Percentiles rank a stretch among this genome's conserved stretches.
These are phyloP conservation scores for Incumbomyces delicatus DNA, from an alignment of 2,329 filamentous ascomycete genomes.

Conservation along the genomic window DNA sequence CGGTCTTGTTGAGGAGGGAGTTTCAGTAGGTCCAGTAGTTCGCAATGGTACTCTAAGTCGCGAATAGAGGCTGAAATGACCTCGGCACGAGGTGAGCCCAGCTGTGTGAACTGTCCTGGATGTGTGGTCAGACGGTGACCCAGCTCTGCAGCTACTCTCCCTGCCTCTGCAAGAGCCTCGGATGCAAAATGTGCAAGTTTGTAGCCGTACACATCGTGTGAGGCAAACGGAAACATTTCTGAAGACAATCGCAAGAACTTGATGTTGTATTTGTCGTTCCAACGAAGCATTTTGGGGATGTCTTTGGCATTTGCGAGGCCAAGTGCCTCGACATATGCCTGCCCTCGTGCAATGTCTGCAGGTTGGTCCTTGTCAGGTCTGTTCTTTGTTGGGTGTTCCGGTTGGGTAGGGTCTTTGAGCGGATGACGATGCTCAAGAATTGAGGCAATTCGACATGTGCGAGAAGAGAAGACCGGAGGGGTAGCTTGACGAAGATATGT, in stretches of 20 bases:
- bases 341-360: slow-evolving; percentile 56
- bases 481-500: slow-evolving; percentile 77
- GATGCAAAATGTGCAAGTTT: slow-evolving; percentile 73
- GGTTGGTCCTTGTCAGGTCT: slow-evolving; percentile 65
- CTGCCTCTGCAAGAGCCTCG: slow-evolving; percentile 64
- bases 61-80: slow-evolving; percentile 69
- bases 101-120: slow-evolving; percentile 85
- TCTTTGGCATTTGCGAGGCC: slow-evolving; percentile 76
- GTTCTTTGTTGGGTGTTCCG: slow-evolving; percentile 77
- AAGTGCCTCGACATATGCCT: slow-evolving; percentile 63
- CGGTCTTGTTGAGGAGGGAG: slow-evolving; percentile 68
- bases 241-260: slow-evolving; percentile 86
- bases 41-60: slow-evolving; percentile 79
- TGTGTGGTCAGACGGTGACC: slow-evolving; percentile 84
- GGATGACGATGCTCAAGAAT: slow-evolving; percentile 85
- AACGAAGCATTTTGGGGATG: slow-evolving; percentile 73
- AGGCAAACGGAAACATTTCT: slow-evolving; percentile 96
- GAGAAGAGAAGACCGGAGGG: slow-evolving; percentile 78
- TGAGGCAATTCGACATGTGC: slow-evolving; percentile 82
- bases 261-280: slow-evolving; percentile 89
- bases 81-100: slow-evolving; percentile 68
- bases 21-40: slow-evolving; percentile 67
- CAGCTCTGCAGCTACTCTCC: slow-evolving; percentile 63
- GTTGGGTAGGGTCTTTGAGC: slow-evolving; percentile 61
- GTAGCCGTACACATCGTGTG: slow-evolving; percentile 79